phyloP scores from a whole-genome alignment of 179 eudicot species.

The Beta corolliflora region DNA sequence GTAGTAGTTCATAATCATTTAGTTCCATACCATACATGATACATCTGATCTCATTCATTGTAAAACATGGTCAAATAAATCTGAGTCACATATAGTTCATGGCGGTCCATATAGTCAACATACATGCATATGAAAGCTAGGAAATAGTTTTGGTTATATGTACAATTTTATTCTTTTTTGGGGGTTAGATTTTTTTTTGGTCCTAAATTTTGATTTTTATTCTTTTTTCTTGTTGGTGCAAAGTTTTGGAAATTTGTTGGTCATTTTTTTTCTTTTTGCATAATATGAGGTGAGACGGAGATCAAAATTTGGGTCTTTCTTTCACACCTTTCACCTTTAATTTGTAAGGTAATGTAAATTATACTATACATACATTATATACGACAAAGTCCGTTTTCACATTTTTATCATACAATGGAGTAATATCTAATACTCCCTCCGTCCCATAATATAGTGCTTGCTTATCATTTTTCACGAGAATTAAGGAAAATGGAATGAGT shows the following conservation, averaged over 20 bases:
- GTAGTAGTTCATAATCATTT: not conserved
- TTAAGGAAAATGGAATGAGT: fast-evolving
- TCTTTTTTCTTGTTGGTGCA: not conserved
- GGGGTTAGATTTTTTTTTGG: not conserved
- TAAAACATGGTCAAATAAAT: conserved; percentile 14
- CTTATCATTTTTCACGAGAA: no score
- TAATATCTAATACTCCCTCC: no score
- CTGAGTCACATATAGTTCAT: not conserved
- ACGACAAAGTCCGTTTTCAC: no score
- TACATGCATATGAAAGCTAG: not conserved
- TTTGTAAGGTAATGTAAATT: conserved; percentile 18
- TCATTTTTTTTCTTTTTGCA: not conserved
- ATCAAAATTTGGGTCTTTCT: not conserved
- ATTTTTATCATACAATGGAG: no score
- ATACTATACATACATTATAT: conserved; percentile 1
- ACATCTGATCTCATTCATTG: conserved; percentile 9
- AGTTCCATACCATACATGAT: not conserved
- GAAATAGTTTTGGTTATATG: not conserved
- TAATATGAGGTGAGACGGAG: conserved; percentile 14
- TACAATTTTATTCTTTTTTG: not conserved
- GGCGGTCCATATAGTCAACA: not conserved
- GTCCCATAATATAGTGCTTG: no score
- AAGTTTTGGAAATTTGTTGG: conserved; percentile 13
- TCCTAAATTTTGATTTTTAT: not conserved
- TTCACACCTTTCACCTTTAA: not conserved